Evolutionary conservation across 352 stramenopile species (phyloP), one percentile per base, ranked within the genome.

Genomic region (Lagenidium sp.): DNA sequence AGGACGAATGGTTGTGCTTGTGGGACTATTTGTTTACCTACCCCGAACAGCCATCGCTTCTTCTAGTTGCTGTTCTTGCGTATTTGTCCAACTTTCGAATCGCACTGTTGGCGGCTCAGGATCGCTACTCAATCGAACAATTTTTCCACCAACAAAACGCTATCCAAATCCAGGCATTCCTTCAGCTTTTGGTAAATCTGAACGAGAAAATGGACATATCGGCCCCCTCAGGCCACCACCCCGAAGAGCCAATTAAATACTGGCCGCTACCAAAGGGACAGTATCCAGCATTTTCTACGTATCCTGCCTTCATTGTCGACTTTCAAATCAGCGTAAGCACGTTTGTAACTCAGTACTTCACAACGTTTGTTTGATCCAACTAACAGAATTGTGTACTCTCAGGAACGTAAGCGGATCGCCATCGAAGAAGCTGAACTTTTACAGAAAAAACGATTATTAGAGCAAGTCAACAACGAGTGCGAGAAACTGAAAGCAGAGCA

Each of bases 21-120:
- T 95, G 82, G 80, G 88, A 97, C 41, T 63, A 94, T 46, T 37
- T 97, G 1, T 69, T 97, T 21, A 82, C 85, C 13, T 68, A 63
- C 21, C 57, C 68, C 6, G 59, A 92, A 15, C 73, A 75, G 6
- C 76, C 88, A 16, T 60, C 74, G 25, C 44, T 86, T 5, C 50
- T 86, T 26, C 76, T 65, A 36, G 62, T 80, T 4, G 81, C 68
- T 24, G 77, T 89, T 15, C 34, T 92, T 42, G 71, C 77, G 15
- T 91, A 87, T 48, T 36, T 89, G 8, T 61, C 50, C n/a, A 80
- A 86, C 56, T 87, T 78, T 30, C 74, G 82, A 16, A 68, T 45
- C 29, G 63, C 76, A 10, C 57, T 92, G 4, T 60, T 91, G 3
- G 61, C 63, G 30, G 63, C 69, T 0, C 59, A 59, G 20, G 63